Evolutionary conservation across 2,329 filamentous ascomycete species (phyloP).

Genomic region (Eutypella sp.): DNA sequence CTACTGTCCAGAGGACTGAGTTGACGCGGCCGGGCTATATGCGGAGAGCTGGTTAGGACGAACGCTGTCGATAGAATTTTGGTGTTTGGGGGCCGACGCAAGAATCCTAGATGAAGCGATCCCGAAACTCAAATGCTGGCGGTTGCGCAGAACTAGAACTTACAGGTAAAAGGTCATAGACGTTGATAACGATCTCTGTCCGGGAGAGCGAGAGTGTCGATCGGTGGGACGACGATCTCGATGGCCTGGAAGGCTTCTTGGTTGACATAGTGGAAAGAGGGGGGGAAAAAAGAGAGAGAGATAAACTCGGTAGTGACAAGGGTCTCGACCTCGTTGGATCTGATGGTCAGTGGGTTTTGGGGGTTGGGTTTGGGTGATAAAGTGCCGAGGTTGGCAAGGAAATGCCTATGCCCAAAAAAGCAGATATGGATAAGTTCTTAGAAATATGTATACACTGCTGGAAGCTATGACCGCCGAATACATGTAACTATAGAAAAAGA

Average conservation of each 20-base stretch:
- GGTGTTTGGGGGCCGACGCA: conserved; percentile 6
- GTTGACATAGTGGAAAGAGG: conserved; percentile 34
- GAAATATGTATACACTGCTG: too few relatives aligned
- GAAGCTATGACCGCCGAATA: too few relatives aligned
- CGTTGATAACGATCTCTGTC: conserved; percentile 70
- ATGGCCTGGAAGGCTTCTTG: conserved; percentile 35
- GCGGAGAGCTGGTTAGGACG: conserved; percentile 1
- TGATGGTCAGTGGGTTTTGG: too few relatives aligned
- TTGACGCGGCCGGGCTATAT: conserved; percentile 65
- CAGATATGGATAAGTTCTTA: too few relatives aligned
- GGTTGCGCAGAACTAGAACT: conserved; percentile 14
- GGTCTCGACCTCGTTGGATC: not conserved
- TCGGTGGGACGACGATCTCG: conserved; percentile 43
- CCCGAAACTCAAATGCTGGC: not conserved
- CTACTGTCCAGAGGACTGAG: conserved; percentile 72
- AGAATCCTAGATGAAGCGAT: too few relatives aligned
- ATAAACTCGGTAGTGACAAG: too few relatives aligned
- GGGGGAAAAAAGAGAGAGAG: not conserved
- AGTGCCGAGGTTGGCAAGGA: too few relatives aligned
- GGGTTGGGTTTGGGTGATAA: too few relatives aligned
- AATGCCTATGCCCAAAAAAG: too few relatives aligned
- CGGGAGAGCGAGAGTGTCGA: conserved; percentile 65
- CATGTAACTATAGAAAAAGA: too few relatives aligned
- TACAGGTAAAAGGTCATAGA: conserved; percentile 73
- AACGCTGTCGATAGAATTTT: not conserved